These are phyloP conservation scores for Tylopilus sp. DNA, from an alignment of 768 basidiomycete species.

Conservation along the genomic window DNA sequence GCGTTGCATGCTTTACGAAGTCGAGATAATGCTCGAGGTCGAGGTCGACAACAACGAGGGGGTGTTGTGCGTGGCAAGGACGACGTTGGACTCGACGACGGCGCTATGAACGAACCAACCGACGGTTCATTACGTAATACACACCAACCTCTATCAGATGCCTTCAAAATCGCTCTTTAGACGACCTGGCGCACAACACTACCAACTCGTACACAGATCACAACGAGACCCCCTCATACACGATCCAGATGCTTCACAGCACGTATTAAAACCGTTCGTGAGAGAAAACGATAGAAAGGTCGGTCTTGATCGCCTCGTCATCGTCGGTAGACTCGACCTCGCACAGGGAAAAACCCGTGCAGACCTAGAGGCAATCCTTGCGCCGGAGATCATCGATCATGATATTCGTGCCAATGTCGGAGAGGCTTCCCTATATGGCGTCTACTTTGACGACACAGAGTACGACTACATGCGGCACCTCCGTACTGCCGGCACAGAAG, in stretches of 20 bases:
- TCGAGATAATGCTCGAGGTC: constrained; percentile 1
- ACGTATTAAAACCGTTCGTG: constrained; percentile 85
- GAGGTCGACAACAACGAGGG: neutral
- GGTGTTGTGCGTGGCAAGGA: no score
- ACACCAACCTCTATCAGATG: constrained; percentile 41
- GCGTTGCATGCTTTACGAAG: constrained; percentile 55
- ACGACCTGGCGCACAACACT: constrained; percentile 86
- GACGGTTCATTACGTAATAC: neutral
- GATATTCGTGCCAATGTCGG: constrained; percentile 61
- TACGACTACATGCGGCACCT: constrained; percentile 99
- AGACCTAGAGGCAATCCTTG: constrained; percentile 65
- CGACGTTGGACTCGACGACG: neutral
- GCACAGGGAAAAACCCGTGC: constrained; percentile 74
- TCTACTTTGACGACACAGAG: constrained; percentile 93
- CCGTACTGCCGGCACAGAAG: constrained; percentile 67
- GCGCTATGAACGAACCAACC: neutral
- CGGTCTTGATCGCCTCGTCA: neutral
- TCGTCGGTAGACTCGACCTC: constrained; percentile 14
- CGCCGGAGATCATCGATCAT: constrained; percentile 45
- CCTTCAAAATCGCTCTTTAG: constrained; percentile 85
- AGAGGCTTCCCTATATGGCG: constrained; percentile 84
- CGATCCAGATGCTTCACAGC: constrained; percentile 82
- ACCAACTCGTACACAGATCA: constrained; percentile 95
- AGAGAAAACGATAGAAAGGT: constrained; percentile 72
- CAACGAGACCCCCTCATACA: constrained; percentile 94